Evolutionary conservation across 2,329 filamentous ascomycete species (phyloP).

Genomic region (Fusarium longipes): DNA sequence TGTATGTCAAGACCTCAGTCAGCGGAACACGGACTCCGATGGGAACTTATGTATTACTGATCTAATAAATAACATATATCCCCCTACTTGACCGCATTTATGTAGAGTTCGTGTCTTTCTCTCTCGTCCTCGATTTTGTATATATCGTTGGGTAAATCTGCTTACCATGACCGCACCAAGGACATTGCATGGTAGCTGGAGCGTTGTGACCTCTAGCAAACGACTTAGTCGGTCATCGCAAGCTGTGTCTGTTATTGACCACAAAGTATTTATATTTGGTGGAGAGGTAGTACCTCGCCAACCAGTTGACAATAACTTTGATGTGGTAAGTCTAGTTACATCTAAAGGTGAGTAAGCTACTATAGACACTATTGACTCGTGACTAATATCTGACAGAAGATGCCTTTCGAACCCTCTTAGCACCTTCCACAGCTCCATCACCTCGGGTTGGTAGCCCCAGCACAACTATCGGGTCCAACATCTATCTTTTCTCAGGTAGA

Average conservation of each 20-base stretch:
- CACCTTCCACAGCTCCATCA: background rate
- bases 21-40: background rate
- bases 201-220: background rate
- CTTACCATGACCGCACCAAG: background rate
- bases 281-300: constrained; percentile 1
- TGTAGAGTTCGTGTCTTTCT: background rate
- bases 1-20: background rate
- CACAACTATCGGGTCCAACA: background rate
- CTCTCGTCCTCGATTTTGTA: background rate
- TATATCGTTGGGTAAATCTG: background rate
- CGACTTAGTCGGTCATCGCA: background rate
- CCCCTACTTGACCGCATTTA: background rate
- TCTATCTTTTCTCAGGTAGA: background rate
- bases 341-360: rapidly evolving
- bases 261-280: background rate
- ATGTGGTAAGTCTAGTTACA: background rate
- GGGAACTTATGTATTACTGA: background rate
- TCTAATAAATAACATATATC: background rate
- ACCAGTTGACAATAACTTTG: background rate
- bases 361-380: rapidly evolving
- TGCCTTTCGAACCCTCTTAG: background rate
- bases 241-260: background rate
- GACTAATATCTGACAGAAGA: rapidly evolving
- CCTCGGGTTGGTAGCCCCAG: constrained; percentile 1
- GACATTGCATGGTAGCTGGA: background rate